A percentile compares a stretch with the other conserved stretches of the same genome.
Evolutionary conservation across 345 rosid species (phyloP).

Genomic region (Sisymbrium irio): DNA sequence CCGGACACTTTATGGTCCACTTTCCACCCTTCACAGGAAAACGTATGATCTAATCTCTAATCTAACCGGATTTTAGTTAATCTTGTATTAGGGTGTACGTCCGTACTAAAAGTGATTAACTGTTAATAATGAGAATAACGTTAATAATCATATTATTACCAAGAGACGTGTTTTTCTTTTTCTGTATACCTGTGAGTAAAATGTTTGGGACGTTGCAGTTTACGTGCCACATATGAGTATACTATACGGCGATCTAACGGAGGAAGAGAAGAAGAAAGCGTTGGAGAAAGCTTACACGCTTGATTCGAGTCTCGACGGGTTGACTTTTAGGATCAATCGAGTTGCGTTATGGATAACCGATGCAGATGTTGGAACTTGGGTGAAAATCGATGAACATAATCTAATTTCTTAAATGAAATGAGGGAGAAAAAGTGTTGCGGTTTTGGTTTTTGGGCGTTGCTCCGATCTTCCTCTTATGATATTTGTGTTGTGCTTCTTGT

Average conservation of each 20-base stretch:
- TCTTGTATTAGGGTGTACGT: neutral
- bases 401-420: slow-evolving; percentile 30
- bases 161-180: neutral
- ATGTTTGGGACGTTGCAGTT: slow-evolving; percentile 40
- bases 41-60: slow-evolving; percentile 41
- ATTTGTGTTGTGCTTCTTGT: neutral
- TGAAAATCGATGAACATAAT: slow-evolving; percentile 53
- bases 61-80: neutral
- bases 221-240: slow-evolving; percentile 86
- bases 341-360: slow-evolving; percentile 62
- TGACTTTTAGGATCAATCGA: slow-evolving; percentile 52
- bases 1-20: slow-evolving; percentile 44
- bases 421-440: neutral
- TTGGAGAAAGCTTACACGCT: slow-evolving; percentile 51
- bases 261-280: slow-evolving; percentile 65
- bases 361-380: slow-evolving; percentile 68
- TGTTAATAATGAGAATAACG: slow-evolving; percentile 7
- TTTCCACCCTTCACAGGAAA: slow-evolving; percentile 49
- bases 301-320: slow-evolving; percentile 45
- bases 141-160: neutral
- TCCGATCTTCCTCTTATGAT: neutral
- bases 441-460: neutral
- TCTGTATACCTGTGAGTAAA: neutral
- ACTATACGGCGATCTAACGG: slow-evolving; percentile 62
- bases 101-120: no score